Evolutionary conservation across 1,284 basidiomycete genomes (phyloP), one percentile per base, ranked within the genome.

Genomic region (Leccinum pachyderme): DNA sequence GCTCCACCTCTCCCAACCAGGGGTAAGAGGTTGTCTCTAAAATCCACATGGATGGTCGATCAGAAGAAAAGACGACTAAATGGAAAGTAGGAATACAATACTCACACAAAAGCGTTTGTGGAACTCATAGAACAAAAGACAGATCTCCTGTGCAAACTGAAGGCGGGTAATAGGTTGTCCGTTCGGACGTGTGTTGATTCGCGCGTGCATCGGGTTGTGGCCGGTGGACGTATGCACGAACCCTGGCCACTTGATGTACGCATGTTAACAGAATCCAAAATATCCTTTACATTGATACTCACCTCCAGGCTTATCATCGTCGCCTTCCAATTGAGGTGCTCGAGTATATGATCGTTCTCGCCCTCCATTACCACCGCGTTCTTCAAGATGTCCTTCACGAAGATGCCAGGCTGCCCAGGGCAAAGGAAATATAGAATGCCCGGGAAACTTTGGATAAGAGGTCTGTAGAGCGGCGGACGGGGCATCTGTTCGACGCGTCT

Each of bases 191-290:
- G 46, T 44, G 2, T 55, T 33, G 8, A 63, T 12, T 25, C 63
- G 54, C 15, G 5, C 9, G 29, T 32, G 43, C 48, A 53, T 53
- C n/a, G 51, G 49, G 15, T 45, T 27, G 27, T 60, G 53, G 5
- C 13, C n/a, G n/a, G 33, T 25, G 9, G 32, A 25, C 7, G 29
- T 25, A 5, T 29, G 32, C 18, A 44, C 28, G 13, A 63, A 63
- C 24, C 61, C 61, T 1, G 61, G 61, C 63, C 61, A 63, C 61
- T 65, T 18, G 31, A 15, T 44, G 22, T 5, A 9, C 13, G 13
- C 7, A 8, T 25, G 22, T 33, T 5, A 3, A 45, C 4, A 22
- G 5, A 7, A 13, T 15, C 9, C 2, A 29, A 29, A 12, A n/a
- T 29, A 29, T n/a, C 7, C 24, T 25, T 25, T 15, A 5, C 13